A percentile compares a stretch with the other conserved stretches of the same genome.
Evolutionary conservation across 176 grass and related monocot genomes (phyloP).

Genomic region (Hordeum vulgare): DNA sequence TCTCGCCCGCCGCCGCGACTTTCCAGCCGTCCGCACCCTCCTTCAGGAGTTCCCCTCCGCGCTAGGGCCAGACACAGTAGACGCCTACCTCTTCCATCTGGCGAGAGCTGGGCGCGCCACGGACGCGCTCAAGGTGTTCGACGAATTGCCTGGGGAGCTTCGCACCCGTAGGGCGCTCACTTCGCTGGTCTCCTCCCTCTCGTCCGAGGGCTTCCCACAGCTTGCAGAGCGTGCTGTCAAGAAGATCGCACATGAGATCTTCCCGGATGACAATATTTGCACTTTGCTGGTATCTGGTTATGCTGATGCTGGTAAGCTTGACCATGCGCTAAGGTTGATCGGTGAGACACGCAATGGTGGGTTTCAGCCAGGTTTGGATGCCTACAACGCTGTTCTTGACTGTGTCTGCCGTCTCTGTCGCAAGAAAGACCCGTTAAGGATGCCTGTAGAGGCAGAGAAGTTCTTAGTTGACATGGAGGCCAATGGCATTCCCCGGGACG

Average conservation of each 20-base stretch:
- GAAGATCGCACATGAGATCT: conserved; percentile 64
- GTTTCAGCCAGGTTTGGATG: conserved; percentile 59
- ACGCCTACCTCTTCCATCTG: conserved; percentile 49
- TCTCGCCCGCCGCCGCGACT: conserved; percentile 76
- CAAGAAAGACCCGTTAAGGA: conserved; percentile 73
- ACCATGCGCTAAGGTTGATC: conserved; percentile 67
- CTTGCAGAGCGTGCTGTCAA: conserved; percentile 68
- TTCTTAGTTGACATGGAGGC: conserved; percentile 86
- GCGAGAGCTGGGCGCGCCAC: conserved; percentile 48
- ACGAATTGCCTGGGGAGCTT: conserved; percentile 35
- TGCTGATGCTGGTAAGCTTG: conserved; percentile 80
- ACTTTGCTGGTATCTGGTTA: conserved; percentile 68
- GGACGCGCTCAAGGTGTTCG: conserved; percentile 67
- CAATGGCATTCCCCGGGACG: conserved; percentile 65
- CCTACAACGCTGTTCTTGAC: conserved; percentile 82
- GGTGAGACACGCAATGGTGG: conserved; percentile 60
- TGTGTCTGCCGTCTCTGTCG: conserved; percentile 65
- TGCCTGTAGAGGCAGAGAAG: conserved; percentile 64
- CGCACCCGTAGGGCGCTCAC: conserved; percentile 44
- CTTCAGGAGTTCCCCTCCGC: conserved; percentile 59
- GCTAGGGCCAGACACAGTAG: conserved; percentile 47
- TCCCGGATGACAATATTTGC: conserved; percentile 80
- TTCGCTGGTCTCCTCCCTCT: conserved; percentile 51
- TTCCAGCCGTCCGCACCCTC: conserved; percentile 52
- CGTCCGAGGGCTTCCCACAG: conserved; percentile 43